Conservation (phyloP, 2,329 filamentous ascomycete species). For the Clonostachys solani region DNA sequence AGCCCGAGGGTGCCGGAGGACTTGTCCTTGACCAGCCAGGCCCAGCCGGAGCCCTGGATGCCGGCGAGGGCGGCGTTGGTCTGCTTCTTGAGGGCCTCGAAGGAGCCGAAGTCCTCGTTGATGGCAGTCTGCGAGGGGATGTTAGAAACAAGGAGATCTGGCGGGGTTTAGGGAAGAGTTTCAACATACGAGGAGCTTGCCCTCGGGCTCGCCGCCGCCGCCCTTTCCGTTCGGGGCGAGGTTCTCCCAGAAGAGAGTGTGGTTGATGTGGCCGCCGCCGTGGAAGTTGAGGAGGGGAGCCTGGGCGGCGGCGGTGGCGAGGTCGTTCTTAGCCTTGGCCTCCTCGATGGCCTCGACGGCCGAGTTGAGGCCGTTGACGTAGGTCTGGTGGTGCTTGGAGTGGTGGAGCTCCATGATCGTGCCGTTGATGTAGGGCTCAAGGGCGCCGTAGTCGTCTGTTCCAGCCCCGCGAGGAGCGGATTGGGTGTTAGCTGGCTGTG, state of each 20-base stretch:
- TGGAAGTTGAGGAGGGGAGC: conserved; percentile 69
- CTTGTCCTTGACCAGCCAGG: conserved; percentile 77
- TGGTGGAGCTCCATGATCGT: conserved; percentile 97
- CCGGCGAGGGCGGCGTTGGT: conserved; percentile 66
- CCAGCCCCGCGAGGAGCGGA: too few relatives aligned
- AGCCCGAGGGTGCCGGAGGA: conserved; percentile 57
- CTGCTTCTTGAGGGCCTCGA: conserved; percentile 59
- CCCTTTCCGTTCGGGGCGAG: conserved; percentile 63
- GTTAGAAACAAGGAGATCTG: not conserved
- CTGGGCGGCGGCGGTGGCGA: conserved; percentile 41
- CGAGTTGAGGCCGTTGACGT: conserved; percentile 84
- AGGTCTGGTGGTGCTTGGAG: conserved; percentile 91
- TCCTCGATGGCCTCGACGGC: conserved; percentile 66
- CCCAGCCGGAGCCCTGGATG: conserved; percentile 87
- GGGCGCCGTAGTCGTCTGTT: conserved; percentile 90
- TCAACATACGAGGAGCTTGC: conserved; percentile 51
- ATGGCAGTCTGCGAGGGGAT: conserved; percentile 45
- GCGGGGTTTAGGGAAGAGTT: not conserved
- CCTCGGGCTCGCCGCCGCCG: conserved; percentile 55
- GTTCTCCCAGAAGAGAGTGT: conserved; percentile 83
- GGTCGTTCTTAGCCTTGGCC: conserved; percentile 60
- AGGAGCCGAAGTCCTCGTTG: conserved; percentile 61
- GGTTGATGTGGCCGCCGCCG: conserved; percentile 82
- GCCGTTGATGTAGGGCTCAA: conserved; percentile 79
- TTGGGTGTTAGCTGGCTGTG: not conserved